Evolutionary conservation across 768 basidiomycete genomes (phyloP), one percentile per base, ranked within the genome.

Genomic region (Exsudoporus frostii): DNA sequence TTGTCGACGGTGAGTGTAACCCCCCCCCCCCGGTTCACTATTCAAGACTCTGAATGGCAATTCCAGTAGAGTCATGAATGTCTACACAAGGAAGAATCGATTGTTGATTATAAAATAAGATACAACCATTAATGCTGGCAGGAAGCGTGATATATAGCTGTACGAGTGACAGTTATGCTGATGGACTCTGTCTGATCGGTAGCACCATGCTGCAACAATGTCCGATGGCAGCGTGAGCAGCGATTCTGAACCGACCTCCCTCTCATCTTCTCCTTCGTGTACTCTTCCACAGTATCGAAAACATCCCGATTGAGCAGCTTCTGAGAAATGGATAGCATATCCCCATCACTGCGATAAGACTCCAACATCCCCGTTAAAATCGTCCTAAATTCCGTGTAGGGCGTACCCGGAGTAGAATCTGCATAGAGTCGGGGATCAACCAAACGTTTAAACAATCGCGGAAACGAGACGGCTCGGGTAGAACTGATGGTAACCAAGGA

Each of bases 341-440:
- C 95, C 25, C 90, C 91, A 58, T 99, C 95, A 4, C 88, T 84
- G 36, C 88, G 84, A 72, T 98, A 98, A 2, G 92, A 88, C 64
- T 96, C 93, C 61, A 98, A 72, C 92, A 98, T 99, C n/a, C 92
- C 89, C 1, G 85, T 86, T 29, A 99, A 76, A 54, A 99, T 94
- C 11, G 83, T 81, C 41, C 92, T 81, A 71, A 98, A 96, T 70
- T 98, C 95, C 20, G 86, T 84, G 70, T 98, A 98, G 25, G 85
- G 82, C 13, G 84, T 82, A 32, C 83, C 79, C 22, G 78, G 74
- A 1, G 83, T 73, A 4, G 81, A 73, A 20, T 73, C 65, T 14
- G 76, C 68, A 27, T 74, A 68, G 2, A 84, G 75, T 5, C 84
- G 77, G 2, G 86, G 81, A 59, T 92, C 86, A 37, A 98, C 91